Percentiles rank a stretch among this genome's conserved stretches.
These are phyloP conservation scores for Musa acuminata DNA, from an alignment of 176 grass and related monocot genomes.

Conservation along the genomic window DNA sequence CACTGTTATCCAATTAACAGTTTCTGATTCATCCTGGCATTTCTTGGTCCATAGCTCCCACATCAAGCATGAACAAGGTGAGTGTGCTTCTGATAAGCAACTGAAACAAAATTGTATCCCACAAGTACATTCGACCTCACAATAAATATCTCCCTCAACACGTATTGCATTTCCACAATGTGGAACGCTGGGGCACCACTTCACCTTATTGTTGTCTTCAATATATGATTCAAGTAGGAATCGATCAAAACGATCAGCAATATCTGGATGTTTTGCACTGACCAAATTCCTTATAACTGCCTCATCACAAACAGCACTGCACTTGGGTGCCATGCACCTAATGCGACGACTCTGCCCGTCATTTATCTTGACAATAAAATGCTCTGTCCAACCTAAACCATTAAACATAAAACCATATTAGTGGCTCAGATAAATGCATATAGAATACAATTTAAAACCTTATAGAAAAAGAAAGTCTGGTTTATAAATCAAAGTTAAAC, in stretches of 20 bases:
- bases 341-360: slow-evolving; percentile 66
- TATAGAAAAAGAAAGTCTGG: not conserved
- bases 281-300: slow-evolving; percentile 59
- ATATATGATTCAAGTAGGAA: slow-evolving; percentile 84
- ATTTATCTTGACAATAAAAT: slow-evolving; percentile 90
- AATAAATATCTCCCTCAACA: slow-evolving; percentile 69
- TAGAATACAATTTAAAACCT: not conserved
- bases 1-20: slow-evolving; percentile 78
- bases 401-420: slow-evolving; percentile 17
- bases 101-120: slow-evolving; percentile 82
- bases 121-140: slow-evolving; percentile 80
- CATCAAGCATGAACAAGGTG: slow-evolving; percentile 73
- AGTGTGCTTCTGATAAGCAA: slow-evolving; percentile 68
- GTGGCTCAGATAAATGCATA: slow-evolving; percentile 1
- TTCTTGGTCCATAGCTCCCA: slow-evolving; percentile 82
- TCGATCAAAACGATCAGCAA: slow-evolving; percentile 63
- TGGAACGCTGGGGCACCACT: slow-evolving; percentile 79
- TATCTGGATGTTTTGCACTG: slow-evolving; percentile 44
- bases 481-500: not conserved
- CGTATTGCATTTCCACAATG: slow-evolving; percentile 84
- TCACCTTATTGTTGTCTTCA: slow-evolving; percentile 81
- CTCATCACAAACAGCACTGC: slow-evolving; percentile 66
- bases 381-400: slow-evolving; percentile 56
- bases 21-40: slow-evolving; percentile 62
- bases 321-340: slow-evolving; percentile 72